Conservation (phyloP, 1,284 basidiomycete species). For the Cryptococcus floricola region DNA sequence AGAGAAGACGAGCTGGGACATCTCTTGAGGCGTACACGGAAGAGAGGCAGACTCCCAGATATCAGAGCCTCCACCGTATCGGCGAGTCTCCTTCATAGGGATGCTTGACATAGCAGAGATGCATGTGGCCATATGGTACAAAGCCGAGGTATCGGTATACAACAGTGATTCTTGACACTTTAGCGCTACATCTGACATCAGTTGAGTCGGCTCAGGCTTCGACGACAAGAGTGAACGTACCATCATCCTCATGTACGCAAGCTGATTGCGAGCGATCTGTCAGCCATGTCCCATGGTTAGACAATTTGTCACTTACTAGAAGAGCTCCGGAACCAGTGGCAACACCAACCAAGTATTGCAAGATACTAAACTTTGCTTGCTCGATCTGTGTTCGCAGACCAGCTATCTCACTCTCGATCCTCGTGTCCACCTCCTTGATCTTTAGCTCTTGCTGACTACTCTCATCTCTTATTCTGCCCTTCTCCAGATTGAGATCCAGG, state of each 20-base stretch:
- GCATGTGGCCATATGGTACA: too few species aligned
- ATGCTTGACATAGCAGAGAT: too few species aligned
- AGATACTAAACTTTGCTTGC: slow-evolving; percentile 66
- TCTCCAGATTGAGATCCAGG: slow-evolving; percentile 93
- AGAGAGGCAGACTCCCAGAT: too few species aligned
- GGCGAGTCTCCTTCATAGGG: too few species aligned
- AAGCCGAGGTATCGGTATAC: too few species aligned
- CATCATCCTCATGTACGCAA: slow-evolving; percentile 50
- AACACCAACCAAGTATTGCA: slow-evolving; percentile 49
- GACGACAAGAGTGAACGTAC: slow-evolving; percentile 11
- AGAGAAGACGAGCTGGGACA: too few species aligned
- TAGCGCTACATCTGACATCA: too few species aligned
- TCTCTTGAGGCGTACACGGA: too few species aligned
- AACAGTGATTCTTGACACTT: too few species aligned
- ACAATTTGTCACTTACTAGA: slow-evolving; percentile 26
- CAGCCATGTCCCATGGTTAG: background rate
- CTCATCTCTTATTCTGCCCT: slow-evolving; percentile 91
- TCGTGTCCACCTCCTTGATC: slow-evolving; percentile 96
- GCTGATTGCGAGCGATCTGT: slow-evolving; percentile 12
- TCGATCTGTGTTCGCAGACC: slow-evolving; percentile 84
- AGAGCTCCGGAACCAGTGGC: slow-evolving; percentile 49
- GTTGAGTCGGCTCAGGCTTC: too few species aligned
- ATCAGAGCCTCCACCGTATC: too few species aligned
- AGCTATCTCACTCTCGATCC: slow-evolving; percentile 96
- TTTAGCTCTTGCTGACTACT: slow-evolving; percentile 88